Evolutionary conservation across 768 basidiomycete genomes (phyloP), one percentile per base, ranked within the genome.

Genomic region (Tricholoma terreum): DNA sequence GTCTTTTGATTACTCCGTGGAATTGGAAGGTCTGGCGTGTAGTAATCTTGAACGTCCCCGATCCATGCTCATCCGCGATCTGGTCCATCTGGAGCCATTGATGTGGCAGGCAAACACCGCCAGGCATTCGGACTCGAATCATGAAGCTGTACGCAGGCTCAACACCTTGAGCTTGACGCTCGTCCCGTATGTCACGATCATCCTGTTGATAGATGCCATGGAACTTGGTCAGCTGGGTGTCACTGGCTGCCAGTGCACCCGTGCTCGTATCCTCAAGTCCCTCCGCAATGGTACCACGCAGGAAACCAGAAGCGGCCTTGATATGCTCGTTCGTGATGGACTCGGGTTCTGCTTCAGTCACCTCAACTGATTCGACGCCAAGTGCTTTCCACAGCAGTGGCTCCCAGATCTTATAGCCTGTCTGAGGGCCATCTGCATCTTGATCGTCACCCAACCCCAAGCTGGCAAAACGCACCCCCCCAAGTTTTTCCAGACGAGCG

Each of bases 301-400:
- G 82, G 75, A 89, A 98, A 55, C 87, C 84, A 48, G 90, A 93
- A 5, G 96, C 94, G 49, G 91, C 97, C 77, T 98, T 99, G 82
- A 98, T 98, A 73, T 98, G 94, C 75, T 99, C 97, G 78, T 98
- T 98, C 54, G 97, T 98, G 71, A 99, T 96, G 1, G 92, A 86
- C 65, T 98, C 95, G 0, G 95, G 95, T 69, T 98, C 95, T 17
- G 87, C 89, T 73, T 98, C 97, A 31, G 80, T 83, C 17, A 98
- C 84, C 69, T 97, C 90, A 50, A 98, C 75, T 14, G 76, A 77
- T 71, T 94, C 97, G 46, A 98, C 94, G 51, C 96, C 94, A 27
- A 98, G 79, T 1, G 87, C 89, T 74, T 96, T 94, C 97, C 97
- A 99, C 35, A 98, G 63, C 48, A 81, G 76, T 34, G 93, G 86